Evolutionary conservation across 1,284 basidiomycete species (phyloP), one percentile per base, ranked within the genome.

Genomic region (Thecaphora thlaspeos): DNA sequence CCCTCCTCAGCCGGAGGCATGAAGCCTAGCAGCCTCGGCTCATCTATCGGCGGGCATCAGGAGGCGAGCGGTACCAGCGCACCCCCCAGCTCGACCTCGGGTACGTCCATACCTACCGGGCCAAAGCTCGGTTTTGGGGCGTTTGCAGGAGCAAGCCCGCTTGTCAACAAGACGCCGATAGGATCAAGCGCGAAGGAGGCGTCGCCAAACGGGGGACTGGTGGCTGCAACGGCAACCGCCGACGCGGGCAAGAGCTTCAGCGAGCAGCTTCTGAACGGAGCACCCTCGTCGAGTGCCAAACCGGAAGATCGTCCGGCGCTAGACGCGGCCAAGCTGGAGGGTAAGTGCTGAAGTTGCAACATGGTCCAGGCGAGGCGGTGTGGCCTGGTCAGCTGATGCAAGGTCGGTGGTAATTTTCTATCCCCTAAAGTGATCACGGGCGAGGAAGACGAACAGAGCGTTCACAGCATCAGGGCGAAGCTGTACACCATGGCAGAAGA

Each of bases 371-470:
- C n/a, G n/a, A n/a, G n/a, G n/a, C n/a, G n/a, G n/a, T n/a, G n/a
- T n/a, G n/a, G n/a, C n/a, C n/a, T n/a, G n/a, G 10, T 10, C n/a
- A 11, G 7, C 23, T 18, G 10, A 11, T 43, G n/a, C n/a, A 9
- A 7, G 9, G 5, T 46, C 43, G 23, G 37, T 19, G n/a, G 19
- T n/a, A 22, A 44, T 28, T 4, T 26, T 5, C n/a, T n/a, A n/a
- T n/a, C n/a, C 23, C 24, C 17, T 30, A 48, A 54, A 93, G 91
- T 89, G 28, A 80, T 83, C 40, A 96, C 92, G 0, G 92, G 92
- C 11, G 92, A 96, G 78, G 92, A 96, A 77, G 88, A 90, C 21
- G 92, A 96, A 76, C 84, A 87, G 55, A 91, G 88, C 1, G 80
- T 91, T 40, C 86, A 87, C 77, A 88, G 89, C 79, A 86, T 88